phyloP scores from a whole-genome alignment of 805 yeast species.

The Kuraishia capsulata region DNA sequence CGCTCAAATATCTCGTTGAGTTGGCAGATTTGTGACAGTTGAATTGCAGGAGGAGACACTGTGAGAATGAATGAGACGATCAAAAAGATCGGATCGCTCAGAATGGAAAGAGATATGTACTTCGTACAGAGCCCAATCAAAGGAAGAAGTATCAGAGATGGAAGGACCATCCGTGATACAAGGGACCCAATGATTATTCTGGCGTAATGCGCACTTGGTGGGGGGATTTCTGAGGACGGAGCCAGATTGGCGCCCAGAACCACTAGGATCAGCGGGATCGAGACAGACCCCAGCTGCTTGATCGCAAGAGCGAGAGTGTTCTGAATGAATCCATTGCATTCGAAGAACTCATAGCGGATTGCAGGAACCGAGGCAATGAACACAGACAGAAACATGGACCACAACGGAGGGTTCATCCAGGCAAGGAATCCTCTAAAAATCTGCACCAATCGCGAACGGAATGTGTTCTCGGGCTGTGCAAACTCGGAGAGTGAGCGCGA shows the following conservation, averaged over 20 bases:
- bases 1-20: constrained; percentile 65
- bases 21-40: constrained; percentile 73
- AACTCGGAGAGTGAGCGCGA: background rate
- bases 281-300: constrained; percentile 60
- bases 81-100: constrained; percentile 75
- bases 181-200: constrained; percentile 61
- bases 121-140: constrained; percentile 56
- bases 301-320: constrained; percentile 60
- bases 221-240: constrained; percentile 61
- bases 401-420: constrained; percentile 76
- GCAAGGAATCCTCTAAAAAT: constrained; percentile 15
- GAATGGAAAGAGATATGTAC: constrained; percentile 52
- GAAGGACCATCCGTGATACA: constrained; percentile 69
- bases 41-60: constrained; percentile 78
- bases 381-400: constrained; percentile 64
- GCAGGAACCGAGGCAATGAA: constrained; percentile 59
- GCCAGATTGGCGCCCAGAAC: constrained; percentile 73
- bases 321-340: constrained; percentile 49
- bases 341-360: constrained; percentile 49
- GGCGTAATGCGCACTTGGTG: constrained; percentile 52
- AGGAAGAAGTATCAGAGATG: constrained; percentile 61
- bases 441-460: background rate
- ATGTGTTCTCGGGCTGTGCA: background rate
- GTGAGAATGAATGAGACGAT: constrained; percentile 70
- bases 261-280: constrained; percentile 68